These are phyloP conservation scores for Trichoderma sp. DNA, from an alignment of 2,329 filamentous ascomycete species.

Conservation along the genomic window DNA sequence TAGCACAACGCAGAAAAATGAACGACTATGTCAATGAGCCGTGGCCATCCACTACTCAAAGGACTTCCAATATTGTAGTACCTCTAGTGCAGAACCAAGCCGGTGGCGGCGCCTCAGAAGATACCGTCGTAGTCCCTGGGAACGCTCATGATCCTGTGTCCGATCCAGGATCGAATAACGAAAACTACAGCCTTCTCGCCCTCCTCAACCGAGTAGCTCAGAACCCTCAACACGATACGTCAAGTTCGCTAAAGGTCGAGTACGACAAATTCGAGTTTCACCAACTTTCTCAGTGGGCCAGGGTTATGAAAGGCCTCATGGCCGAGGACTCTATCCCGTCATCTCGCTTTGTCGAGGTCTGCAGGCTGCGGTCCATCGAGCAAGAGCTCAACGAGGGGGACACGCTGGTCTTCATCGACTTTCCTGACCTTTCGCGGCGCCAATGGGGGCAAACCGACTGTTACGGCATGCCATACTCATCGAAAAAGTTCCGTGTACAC, in stretches of 20 bases:
- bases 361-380: conserved; percentile 28
- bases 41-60: neutral
- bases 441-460: conserved; percentile 33
- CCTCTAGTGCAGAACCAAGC: neutral
- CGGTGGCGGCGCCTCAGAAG: neutral
- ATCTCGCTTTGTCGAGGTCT: conserved; percentile 17
- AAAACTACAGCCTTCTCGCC: neutral
- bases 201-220: neutral
- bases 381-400: conserved; percentile 39
- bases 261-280: neutral
- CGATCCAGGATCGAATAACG: neutral
- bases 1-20: neutral
- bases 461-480: conserved; percentile 34
- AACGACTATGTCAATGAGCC: neutral
- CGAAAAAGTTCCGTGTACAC: conserved; percentile 43
- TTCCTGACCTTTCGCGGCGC: conserved; percentile 29
- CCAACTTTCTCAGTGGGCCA: neutral
- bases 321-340: neutral
- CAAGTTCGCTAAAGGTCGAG: neutral
- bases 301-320: neutral
- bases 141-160: neutral
- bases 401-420: conserved; percentile 45
- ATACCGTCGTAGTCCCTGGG: neutral
- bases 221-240: neutral
- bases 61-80: neutral